Conservation (phyloP, 1,139 yeast genomes). For the Sugiyamaella grinbergsii region DNA sequence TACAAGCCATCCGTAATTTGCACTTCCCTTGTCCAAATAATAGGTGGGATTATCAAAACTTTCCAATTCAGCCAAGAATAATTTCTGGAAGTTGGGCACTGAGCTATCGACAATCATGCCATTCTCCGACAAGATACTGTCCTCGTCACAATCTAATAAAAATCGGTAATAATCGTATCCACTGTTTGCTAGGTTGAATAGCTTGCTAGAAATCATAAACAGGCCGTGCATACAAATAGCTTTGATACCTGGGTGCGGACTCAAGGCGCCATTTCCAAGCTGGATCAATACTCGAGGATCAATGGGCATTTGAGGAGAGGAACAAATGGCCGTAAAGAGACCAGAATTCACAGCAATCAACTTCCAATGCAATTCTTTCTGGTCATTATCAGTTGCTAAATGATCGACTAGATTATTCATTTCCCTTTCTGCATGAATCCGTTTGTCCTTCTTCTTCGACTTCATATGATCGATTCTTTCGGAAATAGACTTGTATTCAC, state of each 20-base stretch:
- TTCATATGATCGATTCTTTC: constrained; percentile 52
- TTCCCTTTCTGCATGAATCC: constrained; percentile 29
- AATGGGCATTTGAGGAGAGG: constrained; percentile 45
- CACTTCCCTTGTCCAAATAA: constrained; percentile 42
- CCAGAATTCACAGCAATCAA: constrained; percentile 55
- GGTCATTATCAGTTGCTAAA: constrained; percentile 20
- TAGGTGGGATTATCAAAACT: constrained; percentile 41
- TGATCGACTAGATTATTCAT: constrained; percentile 26
- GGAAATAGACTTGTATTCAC: constrained; percentile 36
- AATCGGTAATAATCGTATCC: constrained; percentile 48
- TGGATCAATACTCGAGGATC: constrained; percentile 50
- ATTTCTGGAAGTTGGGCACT: constrained; percentile 43
- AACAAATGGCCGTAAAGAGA: constrained; percentile 29
- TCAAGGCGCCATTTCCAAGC: constrained; percentile 57
- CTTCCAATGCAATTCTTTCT: constrained; percentile 63
- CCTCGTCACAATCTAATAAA: constrained; percentile 39
- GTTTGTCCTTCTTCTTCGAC: constrained; percentile 54
- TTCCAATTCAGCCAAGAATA: constrained; percentile 58
- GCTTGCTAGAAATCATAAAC: constrained; percentile 56
- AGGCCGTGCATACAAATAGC: constrained; percentile 66
- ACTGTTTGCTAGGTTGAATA: constrained; percentile 55
- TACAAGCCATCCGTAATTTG: constrained; percentile 73
- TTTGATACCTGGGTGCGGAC: constrained; percentile 73
- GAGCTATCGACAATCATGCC: constrained; percentile 50
- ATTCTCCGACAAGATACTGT: constrained; percentile 47